Base-by-base conservation (phyloP, 2,329 filamentous ascomycete genomes). In the Hirsutella minnesotensis region DNA sequence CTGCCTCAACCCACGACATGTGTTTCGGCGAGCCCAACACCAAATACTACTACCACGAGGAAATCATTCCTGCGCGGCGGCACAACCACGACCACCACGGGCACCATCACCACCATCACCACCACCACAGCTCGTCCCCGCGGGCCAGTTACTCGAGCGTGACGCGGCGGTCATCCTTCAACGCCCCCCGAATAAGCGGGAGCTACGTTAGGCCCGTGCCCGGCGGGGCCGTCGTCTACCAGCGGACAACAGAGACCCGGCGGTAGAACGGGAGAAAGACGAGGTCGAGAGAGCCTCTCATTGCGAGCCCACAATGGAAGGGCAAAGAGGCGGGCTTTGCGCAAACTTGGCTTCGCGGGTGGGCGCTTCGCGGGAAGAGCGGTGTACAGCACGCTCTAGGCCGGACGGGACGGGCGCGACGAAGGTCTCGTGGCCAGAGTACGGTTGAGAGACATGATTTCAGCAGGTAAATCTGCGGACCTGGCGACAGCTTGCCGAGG, bases 41-140 rank as follows among this genome's bases (percentile, higher is more conserved):
- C 34, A 65, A 65, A 38, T 73, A 76, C 61, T 76, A 76, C 62
- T 73, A 75, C 56, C 67, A 67, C 54, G 69, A 75, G 60, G 71
- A 75, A 50, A 63, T 69, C 49, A 63, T 71, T 38, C 72, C 72
- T 36, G 61, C 66, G 44, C 61, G 68, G 34, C 55, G 52, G 27
- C 56, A 63, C 39, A 57, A 61, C 35, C 53, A 55, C 38, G 19
- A 58, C 38, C 57, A 59, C 35, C 57, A 61, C 30, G 54, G 58
- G 15, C 58, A 61, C 29, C 54, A 59, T 15, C 58, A 61, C 44
- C 57, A 61, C 38, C 53, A 56, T 38, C 56, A 62, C 38, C 59
- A 62, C 36, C 56, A 58, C 39, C 53, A 55, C 44, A 51, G 52
- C 38, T 53, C 59, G 39, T 63, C 63, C 20, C 67, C 68, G 38